phyloP scores from a whole-genome alignment of 2,329 filamentous ascomycete species.

The Aspergillus amoenus region DNA sequence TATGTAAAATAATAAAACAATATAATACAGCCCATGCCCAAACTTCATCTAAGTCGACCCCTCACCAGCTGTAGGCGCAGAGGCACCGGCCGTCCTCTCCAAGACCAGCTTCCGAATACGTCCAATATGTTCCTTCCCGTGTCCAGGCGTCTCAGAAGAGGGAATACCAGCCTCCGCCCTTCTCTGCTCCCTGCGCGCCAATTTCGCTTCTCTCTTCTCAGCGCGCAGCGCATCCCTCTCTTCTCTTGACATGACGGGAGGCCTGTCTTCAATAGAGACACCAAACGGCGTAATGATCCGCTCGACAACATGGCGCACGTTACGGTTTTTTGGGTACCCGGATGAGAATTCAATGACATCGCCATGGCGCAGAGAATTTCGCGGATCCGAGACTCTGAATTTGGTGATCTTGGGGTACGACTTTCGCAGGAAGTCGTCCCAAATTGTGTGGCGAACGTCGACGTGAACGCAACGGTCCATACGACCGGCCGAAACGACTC shows the following conservation, averaged over 20 bases:
- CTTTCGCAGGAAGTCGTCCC: slow-evolving; percentile 40
- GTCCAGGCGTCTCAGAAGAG: slow-evolving; percentile 10
- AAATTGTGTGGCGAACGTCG: slow-evolving; percentile 32
- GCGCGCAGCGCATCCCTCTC: slow-evolving; percentile 35
- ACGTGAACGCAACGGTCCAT: slow-evolving; percentile 45
- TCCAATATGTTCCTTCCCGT: slow-evolving; percentile 26
- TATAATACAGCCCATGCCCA: slow-evolving; percentile 2
- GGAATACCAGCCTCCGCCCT: slow-evolving; percentile 17
- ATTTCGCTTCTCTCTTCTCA: slow-evolving; percentile 33
- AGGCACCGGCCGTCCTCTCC: slow-evolving; percentile 14
- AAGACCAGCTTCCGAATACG: slow-evolving; percentile 32
- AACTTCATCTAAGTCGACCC: neutral
- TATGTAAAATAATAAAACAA: neutral
- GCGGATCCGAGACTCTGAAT: slow-evolving; percentile 40
- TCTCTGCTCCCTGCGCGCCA: slow-evolving; percentile 29
- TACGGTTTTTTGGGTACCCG: slow-evolving; percentile 38
- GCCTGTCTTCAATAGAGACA: slow-evolving; percentile 33
- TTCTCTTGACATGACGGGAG: slow-evolving; percentile 34
- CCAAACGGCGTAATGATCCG: slow-evolving; percentile 45
- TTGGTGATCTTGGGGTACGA: slow-evolving; percentile 35
- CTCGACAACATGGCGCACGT: slow-evolving; percentile 43
- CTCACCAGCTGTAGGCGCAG: neutral
- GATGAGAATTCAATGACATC: slow-evolving; percentile 47
- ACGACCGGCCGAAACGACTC: slow-evolving; percentile 41
- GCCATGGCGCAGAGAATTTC: slow-evolving; percentile 43